phyloP scores from a whole-genome alignment of 805 yeast genomes.

The Huiozyma sinensis region DNA sequence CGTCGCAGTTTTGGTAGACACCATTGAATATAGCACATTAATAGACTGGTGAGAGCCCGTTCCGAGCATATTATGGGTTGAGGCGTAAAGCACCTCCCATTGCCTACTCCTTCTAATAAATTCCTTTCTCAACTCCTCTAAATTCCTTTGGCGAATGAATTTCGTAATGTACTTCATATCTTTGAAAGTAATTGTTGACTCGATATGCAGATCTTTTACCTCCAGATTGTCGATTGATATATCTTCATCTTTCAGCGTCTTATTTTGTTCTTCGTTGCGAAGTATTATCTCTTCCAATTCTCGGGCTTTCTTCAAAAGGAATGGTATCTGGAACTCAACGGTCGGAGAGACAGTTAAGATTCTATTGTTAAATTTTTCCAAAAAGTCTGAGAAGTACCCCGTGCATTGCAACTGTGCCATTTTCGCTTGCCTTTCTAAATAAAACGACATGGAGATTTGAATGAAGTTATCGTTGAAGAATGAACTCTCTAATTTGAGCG shows the following conservation, averaged over 20 bases:
- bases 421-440: conserved; percentile 16
- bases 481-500: conserved; percentile 68
- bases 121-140: conserved; percentile 23
- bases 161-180: conserved; percentile 26
- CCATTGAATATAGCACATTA: conserved; percentile 68
- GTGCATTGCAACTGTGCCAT: conserved; percentile 9
- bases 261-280: conserved; percentile 17
- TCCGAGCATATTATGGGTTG: conserved; percentile 48
- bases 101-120: conserved; percentile 35
- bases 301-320: conserved; percentile 44
- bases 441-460: conserved; percentile 33
- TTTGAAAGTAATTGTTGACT: conserved; percentile 23
- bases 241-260: conserved; percentile 17
- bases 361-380: conserved; percentile 35
- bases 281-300: conserved; percentile 35
- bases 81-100: conserved; percentile 54
- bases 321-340: conserved; percentile 63
- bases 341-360: conserved; percentile 78
- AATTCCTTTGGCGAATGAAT: conserved; percentile 25
- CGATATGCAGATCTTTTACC: conserved; percentile 14
- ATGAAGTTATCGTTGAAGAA: conserved; percentile 62
- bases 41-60: conserved; percentile 72
- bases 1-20: conserved; percentile 71
- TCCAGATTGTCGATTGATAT: conserved; percentile 7
- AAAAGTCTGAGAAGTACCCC: conserved; percentile 31